Percentiles rank a stretch among this genome's conserved stretches.
These are phyloP conservation scores for Gossypium trilobum DNA, from an alignment of 441 rosid genomes.

Conservation along the genomic window DNA sequence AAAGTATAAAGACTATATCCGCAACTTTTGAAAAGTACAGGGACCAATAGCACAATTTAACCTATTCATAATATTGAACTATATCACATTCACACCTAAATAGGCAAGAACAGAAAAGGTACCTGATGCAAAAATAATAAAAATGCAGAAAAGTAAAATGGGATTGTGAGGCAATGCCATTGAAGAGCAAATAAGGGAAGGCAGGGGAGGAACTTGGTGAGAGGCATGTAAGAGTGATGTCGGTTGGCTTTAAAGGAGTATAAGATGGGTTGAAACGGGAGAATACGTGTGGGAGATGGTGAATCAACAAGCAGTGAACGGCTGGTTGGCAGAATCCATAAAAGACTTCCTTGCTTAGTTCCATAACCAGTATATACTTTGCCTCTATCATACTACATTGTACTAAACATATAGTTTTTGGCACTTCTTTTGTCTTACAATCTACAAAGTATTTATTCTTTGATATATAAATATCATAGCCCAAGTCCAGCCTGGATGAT, in stretches of 20 bases:
- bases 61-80: no score
- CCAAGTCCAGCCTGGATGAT: background rate
- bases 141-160: conserved; percentile 15
- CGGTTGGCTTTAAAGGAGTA: conserved; percentile 2
- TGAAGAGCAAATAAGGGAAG: no score
- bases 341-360: conserved; percentile 36
- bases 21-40: no score
- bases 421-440: background rate
- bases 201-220: background rate
- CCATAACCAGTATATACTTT: conserved; percentile 30
- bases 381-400: conserved; percentile 12
- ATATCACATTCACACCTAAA: no score
- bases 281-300: conserved; percentile 34
- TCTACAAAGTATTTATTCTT: background rate
- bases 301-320: conserved; percentile 19
- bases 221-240: background rate
- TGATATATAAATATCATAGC: background rate
- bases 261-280: background rate
- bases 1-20: no score
- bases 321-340: background rate
- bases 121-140: conserved; percentile 31
- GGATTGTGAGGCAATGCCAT: conserved; percentile 25
- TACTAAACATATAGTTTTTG: background rate
- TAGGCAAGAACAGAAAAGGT: background rate
- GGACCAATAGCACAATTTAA: no score